These are phyloP conservation scores for Nakazawaea ishiwadae DNA, from an alignment of 805 yeast species.

Conservation along the genomic window DNA sequence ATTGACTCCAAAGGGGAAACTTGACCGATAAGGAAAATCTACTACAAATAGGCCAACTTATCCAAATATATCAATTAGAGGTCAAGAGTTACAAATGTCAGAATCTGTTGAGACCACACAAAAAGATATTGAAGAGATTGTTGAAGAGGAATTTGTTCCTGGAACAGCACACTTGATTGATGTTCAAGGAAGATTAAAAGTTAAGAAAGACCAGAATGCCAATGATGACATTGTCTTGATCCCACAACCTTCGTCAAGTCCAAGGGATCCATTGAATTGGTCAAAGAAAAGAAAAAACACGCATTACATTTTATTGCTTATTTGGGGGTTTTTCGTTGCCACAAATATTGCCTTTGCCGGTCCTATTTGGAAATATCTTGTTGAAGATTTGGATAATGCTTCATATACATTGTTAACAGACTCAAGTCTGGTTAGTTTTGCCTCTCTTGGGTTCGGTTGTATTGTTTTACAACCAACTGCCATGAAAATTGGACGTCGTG, in stretches of 20 bases:
- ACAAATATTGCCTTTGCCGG: conserved; percentile 19
- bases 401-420: conserved; percentile 14
- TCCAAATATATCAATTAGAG: too few relatives aligned
- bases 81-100: neutral
- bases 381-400: conserved; percentile 8
- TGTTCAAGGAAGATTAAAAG: conserved; percentile 27
- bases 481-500: conserved; percentile 33
- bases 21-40: too few relatives aligned
- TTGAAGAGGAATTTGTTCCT: conserved; percentile 37
- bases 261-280: conserved; percentile 73
- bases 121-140: conserved; percentile 1
- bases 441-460: conserved; percentile 36
- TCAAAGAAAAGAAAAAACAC: conserved; percentile 39
- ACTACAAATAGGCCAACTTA: too few relatives aligned
- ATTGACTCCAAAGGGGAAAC: too few relatives aligned
- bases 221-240: conserved; percentile 42
- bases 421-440: conserved; percentile 17
- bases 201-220: conserved; percentile 25
- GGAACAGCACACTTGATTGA: conserved; percentile 50
- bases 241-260: conserved; percentile 65
- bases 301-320: conserved; percentile 18
- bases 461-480: conserved; percentile 33
- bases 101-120: neutral
- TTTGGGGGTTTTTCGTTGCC: conserved; percentile 20
- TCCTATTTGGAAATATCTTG: conserved; percentile 18